Base-by-base conservation (phyloP, 176 grass and related monocot genomes). In the Aegilops sharonensis region DNA sequence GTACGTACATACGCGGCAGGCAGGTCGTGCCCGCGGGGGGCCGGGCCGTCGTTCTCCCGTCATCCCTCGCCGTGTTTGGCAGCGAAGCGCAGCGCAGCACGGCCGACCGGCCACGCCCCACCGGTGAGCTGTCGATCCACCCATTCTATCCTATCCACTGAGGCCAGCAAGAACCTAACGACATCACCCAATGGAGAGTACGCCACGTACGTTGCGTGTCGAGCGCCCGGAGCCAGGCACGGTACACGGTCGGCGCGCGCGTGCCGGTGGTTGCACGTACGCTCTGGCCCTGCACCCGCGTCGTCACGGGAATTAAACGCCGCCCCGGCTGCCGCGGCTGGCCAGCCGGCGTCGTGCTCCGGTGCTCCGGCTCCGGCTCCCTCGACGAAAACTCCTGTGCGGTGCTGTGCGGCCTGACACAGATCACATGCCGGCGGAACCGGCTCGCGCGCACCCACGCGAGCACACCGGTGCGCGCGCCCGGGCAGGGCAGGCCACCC, bases 341-440 rank as follows among this genome's bases (percentile, higher is more conserved):
- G 68, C 17, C 9, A 32, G 32, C 68, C 68, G 68, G 35, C 20
- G 35, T 0, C 12, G 29, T 32, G 65, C 65, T 1, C 29, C 40
- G 40, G 42, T 42, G 36, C 40, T 42, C 42, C 9, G 48, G 14
- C 14, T 15, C 40, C 40, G 14, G 48, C 43, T 59, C 27, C 27
- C 27, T 27, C 56, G 59, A 27, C 66, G 67, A 68, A 67, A 54
- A 63, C 84, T 73, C 89, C 74, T 74, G 66, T 68, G 81, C 15
- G 54, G 25, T 57, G 84, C 73, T 83, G 65, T 75, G 3, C 34
- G 11, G 29, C 5, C 88, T 93, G 91, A 88, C 91, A 86, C 57
- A 72, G 78, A 52, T 85, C 88, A 90, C 91, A 93, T 93, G 91
- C 45, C 45, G 12, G 45, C 40, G 40, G 40, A 42, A 42, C 11